phyloP scores from a whole-genome alignment of 2,329 filamentous ascomycete genomes.

The Alternaria hordeiaustralica region DNA sequence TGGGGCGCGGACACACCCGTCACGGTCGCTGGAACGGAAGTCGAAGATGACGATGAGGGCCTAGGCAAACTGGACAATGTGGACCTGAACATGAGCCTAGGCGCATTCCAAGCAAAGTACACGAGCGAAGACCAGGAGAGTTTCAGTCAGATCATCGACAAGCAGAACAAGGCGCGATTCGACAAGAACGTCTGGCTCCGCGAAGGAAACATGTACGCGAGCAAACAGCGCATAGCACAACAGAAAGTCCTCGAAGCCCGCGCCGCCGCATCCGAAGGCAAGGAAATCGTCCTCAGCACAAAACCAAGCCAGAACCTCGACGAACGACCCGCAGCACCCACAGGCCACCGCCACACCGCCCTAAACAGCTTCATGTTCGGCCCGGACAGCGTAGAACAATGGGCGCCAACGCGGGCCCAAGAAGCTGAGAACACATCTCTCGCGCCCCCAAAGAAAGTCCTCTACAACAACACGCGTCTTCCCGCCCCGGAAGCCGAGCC shows the following conservation, averaged over 20 bases:
- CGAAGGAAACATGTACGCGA: constrained; percentile 80
- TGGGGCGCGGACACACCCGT: constrained; percentile 75
- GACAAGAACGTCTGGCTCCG: constrained; percentile 91
- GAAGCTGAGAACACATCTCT: constrained; percentile 72
- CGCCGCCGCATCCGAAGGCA: constrained; percentile 52
- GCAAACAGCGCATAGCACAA: constrained; percentile 66
- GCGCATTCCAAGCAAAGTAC: constrained; percentile 88
- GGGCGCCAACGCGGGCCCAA: constrained; percentile 66
- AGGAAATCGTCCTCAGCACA: constrained; percentile 56
- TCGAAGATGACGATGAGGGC: constrained; percentile 35
- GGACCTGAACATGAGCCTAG: constrained; percentile 80
- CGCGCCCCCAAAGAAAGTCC: constrained; percentile 76
- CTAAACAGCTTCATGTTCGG: constrained; percentile 89
- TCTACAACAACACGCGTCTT: constrained; percentile 84
- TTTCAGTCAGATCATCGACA: constrained; percentile 90
- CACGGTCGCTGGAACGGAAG: constrained; percentile 57
- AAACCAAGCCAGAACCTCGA: constrained; percentile 67
- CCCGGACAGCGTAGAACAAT: constrained; percentile 68
- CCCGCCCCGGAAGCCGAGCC: constrained; percentile 47
- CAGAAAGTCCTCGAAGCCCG: constrained; percentile 74
- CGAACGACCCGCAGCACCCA: constrained; percentile 79
- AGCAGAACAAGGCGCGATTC: constrained; percentile 82
- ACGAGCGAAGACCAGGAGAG: constrained; percentile 98
- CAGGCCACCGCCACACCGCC: constrained; percentile 70
- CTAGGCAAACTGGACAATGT: constrained; percentile 58